Evolutionary conservation across 768 basidiomycete species (phyloP), one percentile per base, ranked within the genome.

Genomic region (Chlorophyllum brunneum): DNA sequence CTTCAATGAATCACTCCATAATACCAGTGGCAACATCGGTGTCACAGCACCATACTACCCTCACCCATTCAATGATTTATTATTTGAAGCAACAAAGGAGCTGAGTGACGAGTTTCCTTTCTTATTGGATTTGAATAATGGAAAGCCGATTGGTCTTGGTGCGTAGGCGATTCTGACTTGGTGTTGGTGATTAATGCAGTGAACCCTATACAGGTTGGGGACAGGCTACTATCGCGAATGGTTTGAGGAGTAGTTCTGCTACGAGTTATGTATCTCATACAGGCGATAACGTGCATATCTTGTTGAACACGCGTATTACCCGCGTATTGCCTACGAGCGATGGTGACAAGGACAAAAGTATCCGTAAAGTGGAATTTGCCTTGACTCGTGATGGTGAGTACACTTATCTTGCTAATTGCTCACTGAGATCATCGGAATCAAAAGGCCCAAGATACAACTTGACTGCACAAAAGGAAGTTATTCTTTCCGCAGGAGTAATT

Each of bases 231-330:
- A n/a, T n/a, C n/a, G n/a, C n/a, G n/a, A n/a, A n/a, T n/a, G n/a
- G n/a, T n/a, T n/a, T n/a, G n/a, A n/a, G n/a, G n/a, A n/a, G n/a
- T n/a, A n/a, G n/a, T n/a, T n/a, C n/a, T n/a, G n/a, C n/a, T n/a
- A n/a, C n/a, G n/a, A n/a, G n/a, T n/a, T n/a, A 66, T 47, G 56
- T 66, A 18, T 51, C 54, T 4, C 48, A 54, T 0, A 41, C 34
- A 0, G 61, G 67, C 3, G 30, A 39, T n/a, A 72, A 72, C 43
- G 39, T 72, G 8, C 54, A 68, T 29, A 58, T 72, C 8, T 18
- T 72, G 5, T 20, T 67, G 7, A 62, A 66, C 40, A 63, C 64
- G 0, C 58, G 57, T 23, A 65, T 64, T 2, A 60, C 59, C 5
- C 58, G 59, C 8, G 37, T 66, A 16, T 38, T 58, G 3, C 50